Base-by-base conservation (phyloP, 2,329 filamentous ascomycete genomes). In the Geosmithia flava region DNA sequence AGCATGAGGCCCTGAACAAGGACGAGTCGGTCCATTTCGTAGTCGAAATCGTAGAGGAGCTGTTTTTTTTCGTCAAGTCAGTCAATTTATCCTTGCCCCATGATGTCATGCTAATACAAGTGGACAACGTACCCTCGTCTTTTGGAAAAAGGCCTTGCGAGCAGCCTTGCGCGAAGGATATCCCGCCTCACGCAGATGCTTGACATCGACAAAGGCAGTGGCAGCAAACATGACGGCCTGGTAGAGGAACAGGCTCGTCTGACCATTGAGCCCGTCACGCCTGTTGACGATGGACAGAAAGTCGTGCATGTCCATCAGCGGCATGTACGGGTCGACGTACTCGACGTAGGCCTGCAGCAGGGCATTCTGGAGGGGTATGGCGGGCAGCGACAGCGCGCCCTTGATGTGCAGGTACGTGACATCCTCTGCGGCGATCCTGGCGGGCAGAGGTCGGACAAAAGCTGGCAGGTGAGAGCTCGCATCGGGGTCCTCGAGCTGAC, bases 211-310 rank as follows among this genome's bases (percentile, higher is more conserved):
- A 61, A 93, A 95, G 0, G 90, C 88, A 2, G 86, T 86, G 1
- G 86, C 89, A 1, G 88, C 84, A 62, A 96, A 97, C 87, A 96
- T 95, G 58, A 95, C 84, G 11, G 90, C 86, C 61, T 96, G 91
- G 64, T 95, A 96, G 2, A 96, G 70, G 50, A 96, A 78, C 56
- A 97, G 69, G 67, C 90, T 95, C 58, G 89, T 75, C 59, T 81
- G 82, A 10, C 83, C 82, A 55, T 78, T 74, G 44, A 76, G 72
- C 15, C 85, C 86, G 61, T 93, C 84, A 11, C 75, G 71, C 49
- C 74, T 71, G 56, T 81, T 78, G 53, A 89, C 74, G 43, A 76
- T 72, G 46, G 68, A 60, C 50, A 84, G 59, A 55, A 83, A 75
- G 61, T 79, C 66, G 62, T 80, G 64, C 58, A 83, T 58, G 69